These are phyloP conservation scores for Leishmania lainsoni DNA, from an alignment of 208 protist genomes.

Conservation along the genomic window DNA sequence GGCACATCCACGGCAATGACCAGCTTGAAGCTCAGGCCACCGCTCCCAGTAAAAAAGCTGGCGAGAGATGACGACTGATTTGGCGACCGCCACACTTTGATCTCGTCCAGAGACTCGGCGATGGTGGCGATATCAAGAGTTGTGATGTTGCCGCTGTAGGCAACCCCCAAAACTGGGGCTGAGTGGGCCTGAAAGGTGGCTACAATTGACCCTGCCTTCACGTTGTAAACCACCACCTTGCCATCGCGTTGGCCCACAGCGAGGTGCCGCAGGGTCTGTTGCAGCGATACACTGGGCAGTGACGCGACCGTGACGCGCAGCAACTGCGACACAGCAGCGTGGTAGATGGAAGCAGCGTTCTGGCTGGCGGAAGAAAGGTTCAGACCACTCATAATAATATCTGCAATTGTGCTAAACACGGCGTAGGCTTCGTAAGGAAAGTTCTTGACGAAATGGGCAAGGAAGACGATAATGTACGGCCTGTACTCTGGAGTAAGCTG, in stretches of 20 bases:
- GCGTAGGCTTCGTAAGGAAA: constrained; percentile 30
- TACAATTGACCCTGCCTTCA: constrained; percentile 61
- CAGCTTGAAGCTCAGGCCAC: constrained; percentile 31
- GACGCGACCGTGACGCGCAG: constrained; percentile 39
- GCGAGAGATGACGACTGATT: constrained; percentile 33
- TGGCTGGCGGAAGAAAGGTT: constrained; percentile 16
- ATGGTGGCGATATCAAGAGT: constrained; percentile 77
- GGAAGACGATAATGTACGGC: constrained; percentile 39
- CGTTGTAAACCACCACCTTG: constrained; percentile 63
- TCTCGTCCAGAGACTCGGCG: constrained; percentile 54
- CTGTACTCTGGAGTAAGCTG: constrained; percentile 21
- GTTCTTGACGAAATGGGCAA: constrained; percentile 34
- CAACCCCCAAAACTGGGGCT: constrained; percentile 54
- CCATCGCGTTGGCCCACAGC: constrained; percentile 68
- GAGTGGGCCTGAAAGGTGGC: constrained; percentile 63
- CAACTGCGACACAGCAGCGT: constrained; percentile 48
- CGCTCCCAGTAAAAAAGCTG: constrained; percentile 41
- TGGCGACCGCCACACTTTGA: constrained; percentile 70
- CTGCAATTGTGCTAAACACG: constrained; percentile 26
- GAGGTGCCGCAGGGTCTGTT: constrained; percentile 68
- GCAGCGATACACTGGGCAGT: constrained; percentile 79
- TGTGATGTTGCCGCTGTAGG: constrained; percentile 76
- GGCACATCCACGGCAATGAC: constrained; percentile 40
- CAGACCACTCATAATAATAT: constrained; percentile 20
- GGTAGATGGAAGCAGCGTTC: constrained; percentile 39